Evolutionary conservation across 768 basidiomycete genomes (phyloP), one percentile per base, ranked within the genome.

Genomic region (Amanita rubescens): DNA sequence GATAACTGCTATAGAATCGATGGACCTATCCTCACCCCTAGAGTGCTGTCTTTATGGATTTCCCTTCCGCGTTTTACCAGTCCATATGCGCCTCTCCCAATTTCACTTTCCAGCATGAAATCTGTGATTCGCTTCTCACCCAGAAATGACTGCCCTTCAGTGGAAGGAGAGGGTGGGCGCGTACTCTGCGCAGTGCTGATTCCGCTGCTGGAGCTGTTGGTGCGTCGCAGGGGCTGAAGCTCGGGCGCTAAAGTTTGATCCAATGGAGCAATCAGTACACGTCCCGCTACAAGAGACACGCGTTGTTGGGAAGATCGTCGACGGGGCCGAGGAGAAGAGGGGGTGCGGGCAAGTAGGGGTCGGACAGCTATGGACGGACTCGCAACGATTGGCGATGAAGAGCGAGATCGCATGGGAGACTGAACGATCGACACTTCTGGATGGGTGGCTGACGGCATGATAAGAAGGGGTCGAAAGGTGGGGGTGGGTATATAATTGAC

Each of bases 1-100:
- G 60, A 55, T 47, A 52, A 45, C 38, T 53, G 60, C 57, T 57
- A 55, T 54, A 51, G 43, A 37, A 49, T 24, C 41, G 49, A 60
- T 60, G 56, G 34, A 47, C 47, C 53, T 17, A 37, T 59, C 63
- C 91, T 78, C 69, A 94, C 93, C 61, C 95, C 95, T n/a, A 86
- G 71, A 37, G 81, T 75, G 5, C 90, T 90, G 66, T 90, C 85
- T 7, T 75, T 62, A 34, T 75, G 77, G 59, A 85, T 85, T 63
- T 94, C 90, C 57, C 89, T 78, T 1, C 84, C 95, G 51, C 90
- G 78, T 68, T 95, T 94, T 35, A 99, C 95, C 39, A 97, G 75
- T 2, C 95, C 95, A 67, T 97, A 97, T 10, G 95, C 95, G 9
- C 94, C 95, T 53, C 91, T 79, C 12, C 95, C 95, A 22, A 94